Evolutionary conservation across 805 yeast species (phyloP), one percentile per base, ranked within the genome.

Genomic region (Schwanniomyces vanrijiae): DNA sequence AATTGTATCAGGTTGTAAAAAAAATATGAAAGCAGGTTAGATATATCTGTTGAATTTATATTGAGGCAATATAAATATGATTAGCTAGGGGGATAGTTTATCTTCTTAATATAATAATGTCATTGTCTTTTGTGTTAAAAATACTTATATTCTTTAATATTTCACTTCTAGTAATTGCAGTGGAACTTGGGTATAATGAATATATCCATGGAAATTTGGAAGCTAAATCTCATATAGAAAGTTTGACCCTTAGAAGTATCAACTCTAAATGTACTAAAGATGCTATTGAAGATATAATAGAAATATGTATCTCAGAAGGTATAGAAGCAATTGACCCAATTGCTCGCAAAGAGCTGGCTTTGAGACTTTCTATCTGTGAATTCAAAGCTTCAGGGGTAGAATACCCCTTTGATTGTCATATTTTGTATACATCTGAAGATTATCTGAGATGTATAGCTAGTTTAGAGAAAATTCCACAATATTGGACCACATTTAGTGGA

Each of bases 401-500:
- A 1, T 68, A 65, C 45, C 73, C 75, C 11, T 24, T 37, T 1
- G 46, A 47, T n/a, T 71, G 76, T 52, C 46, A 47, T 25, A 42
- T 58, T 3, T 46, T 56, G 4, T 52, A 24, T 6, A 22, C n/a
- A 1, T 40, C 39, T 3, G 35, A 24, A 2, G 56, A 62, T 29
- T 53, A 61, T 40, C 60, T 61, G 18, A 51, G 47, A 1, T 82
- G 86, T 49, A 64, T 81, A 25, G 43, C 52, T 3, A 62, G 66
- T 2, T 50, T 80, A 34, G 78, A 79, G 45, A 55, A 55, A 19
- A 64, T 69, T 2, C 69, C 81, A 0, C 86, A 84, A 53, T 81
- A 84, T 76, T 86, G 92, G 92, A 84, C 90, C 0, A 81, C 85
- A 0, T 85, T 77, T 56, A 83, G 83, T 51, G 89, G 89, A 0